A percentile compares a stretch with the other conserved stretches of the same genome.
Conservation (phyloP, 2,329 filamentous ascomycete species). For the Diaporthe amygdali region DNA sequence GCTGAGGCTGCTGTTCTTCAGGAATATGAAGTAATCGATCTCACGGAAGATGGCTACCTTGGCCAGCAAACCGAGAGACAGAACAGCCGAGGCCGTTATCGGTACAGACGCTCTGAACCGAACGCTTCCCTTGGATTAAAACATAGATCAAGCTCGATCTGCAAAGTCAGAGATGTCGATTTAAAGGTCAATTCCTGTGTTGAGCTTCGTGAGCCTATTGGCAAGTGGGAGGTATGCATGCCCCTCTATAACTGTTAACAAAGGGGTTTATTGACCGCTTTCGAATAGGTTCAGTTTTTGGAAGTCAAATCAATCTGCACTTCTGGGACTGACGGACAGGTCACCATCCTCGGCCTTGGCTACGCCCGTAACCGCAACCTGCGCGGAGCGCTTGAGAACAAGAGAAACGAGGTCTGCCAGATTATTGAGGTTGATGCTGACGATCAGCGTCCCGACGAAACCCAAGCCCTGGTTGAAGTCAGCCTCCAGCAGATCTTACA, state of each 20-base stretch:
- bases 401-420: conserved; percentile 50
- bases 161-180: neutral
- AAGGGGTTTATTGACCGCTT: conserved; percentile 25
- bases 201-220: neutral
- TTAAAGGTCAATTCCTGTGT: neutral
- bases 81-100: neutral
- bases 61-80: neutral
- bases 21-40: neutral
- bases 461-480: conserved; percentile 50
- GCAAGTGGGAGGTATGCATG: neutral
- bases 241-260: conserved; percentile 25
- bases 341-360: conserved; percentile 45
- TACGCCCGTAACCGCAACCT: conserved; percentile 41
- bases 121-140: neutral
- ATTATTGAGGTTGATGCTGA: conserved; percentile 46
- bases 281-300: conserved; percentile 40
- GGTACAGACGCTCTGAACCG: neutral
- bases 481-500: conserved; percentile 40
- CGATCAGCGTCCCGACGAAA: conserved; percentile 35
- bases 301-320: conserved; percentile 45
- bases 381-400: conserved; percentile 41
- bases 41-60: neutral
- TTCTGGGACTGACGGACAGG: conserved; percentile 29
- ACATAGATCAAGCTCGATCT: neutral
- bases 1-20: neutral